Evolutionary conservation across 164 flowering plant species (phyloP).

Genomic region (Platanus orientalis): DNA sequence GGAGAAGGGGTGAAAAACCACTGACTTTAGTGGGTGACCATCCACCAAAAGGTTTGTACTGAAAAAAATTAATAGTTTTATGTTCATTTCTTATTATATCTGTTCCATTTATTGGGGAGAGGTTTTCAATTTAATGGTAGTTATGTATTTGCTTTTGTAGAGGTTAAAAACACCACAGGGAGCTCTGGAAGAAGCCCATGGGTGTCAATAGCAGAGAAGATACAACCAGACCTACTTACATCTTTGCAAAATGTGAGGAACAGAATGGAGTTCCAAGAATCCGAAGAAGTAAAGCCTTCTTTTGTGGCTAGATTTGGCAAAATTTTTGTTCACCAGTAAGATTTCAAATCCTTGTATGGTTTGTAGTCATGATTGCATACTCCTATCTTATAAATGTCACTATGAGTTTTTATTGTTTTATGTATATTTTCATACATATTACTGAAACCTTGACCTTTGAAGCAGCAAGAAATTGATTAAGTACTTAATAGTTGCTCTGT

Average conservation of each 20-base stretch:
- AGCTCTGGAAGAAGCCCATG: conserved; percentile 20
- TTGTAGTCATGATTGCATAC: background rate
- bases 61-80: background rate
- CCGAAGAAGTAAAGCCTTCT: conserved; percentile 25
- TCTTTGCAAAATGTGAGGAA: conserved; percentile 26
- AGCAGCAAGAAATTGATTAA: no score
- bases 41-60: conserved; percentile 22
- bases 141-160: conserved; percentile 12
- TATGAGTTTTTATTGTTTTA: no score
- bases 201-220: conserved; percentile 26
- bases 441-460: no score
- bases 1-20: conserved; percentile 29
- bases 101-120: background rate
- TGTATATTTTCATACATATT: no score
- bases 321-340: conserved; percentile 34
- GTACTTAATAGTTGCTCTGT: no score
- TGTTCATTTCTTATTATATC: background rate
- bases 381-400: no score
- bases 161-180: conserved; percentile 5
- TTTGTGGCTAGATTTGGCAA: conserved; percentile 44
- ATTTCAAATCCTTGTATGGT: background rate
- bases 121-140: background rate
- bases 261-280: conserved; percentile 13
- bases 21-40: conserved; percentile 18
- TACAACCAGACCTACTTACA: conserved; percentile 26